These are phyloP conservation scores for Cephaloascus fragrans DNA, from an alignment of 805 yeast species.

Conservation along the genomic window DNA sequence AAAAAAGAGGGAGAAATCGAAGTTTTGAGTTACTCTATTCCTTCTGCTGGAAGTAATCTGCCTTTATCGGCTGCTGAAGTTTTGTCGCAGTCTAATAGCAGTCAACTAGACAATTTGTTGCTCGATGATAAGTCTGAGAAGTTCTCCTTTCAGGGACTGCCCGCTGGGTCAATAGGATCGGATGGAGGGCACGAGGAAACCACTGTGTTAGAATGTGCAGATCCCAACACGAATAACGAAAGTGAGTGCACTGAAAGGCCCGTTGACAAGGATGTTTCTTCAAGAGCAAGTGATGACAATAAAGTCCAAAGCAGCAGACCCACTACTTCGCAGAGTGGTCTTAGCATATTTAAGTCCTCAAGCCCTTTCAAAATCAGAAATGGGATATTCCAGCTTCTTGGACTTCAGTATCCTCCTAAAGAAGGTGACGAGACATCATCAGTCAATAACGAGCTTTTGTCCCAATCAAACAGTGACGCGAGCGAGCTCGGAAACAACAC, in stretches of 20 bases:
- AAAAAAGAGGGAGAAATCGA: neutral
- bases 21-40: neutral
- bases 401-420: neutral
- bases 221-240: too few species aligned
- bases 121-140: neutral
- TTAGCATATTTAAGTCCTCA: neutral
- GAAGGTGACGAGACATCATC: neutral
- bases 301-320: neutral
- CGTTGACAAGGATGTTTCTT: neutral
- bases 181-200: neutral
- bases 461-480: neutral
- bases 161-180: neutral
- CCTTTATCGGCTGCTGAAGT: neutral
- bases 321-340: neutral
- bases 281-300: neutral
- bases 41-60: neutral
- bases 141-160: neutral
- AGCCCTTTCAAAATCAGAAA: neutral
- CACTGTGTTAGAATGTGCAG: too few species aligned
- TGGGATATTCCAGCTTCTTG: neutral
- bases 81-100: neutral
- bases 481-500: neutral
- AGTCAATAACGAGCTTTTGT: neutral
- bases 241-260: too few species aligned
- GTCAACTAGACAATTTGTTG: neutral